phyloP scores from a whole-genome alignment of 768 basidiomycete genomes.

The Xerocomellus amylosporus region DNA sequence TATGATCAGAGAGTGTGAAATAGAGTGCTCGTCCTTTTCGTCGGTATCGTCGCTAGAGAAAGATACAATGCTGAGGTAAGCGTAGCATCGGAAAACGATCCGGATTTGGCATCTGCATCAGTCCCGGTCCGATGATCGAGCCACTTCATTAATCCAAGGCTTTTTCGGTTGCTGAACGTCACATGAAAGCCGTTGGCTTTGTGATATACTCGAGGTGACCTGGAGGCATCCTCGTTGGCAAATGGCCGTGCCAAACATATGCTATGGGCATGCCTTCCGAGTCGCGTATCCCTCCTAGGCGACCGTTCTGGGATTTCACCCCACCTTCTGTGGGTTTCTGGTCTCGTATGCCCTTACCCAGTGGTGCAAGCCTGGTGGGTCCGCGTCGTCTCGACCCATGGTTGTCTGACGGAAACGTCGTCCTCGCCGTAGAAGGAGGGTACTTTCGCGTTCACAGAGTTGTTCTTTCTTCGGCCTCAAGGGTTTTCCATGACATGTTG shows the following conservation, averaged over 20 bases:
- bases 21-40: too few relatives aligned
- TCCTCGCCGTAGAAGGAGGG: slow-evolving; percentile 21
- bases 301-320: slow-evolving; percentile 16
- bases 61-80: too few relatives aligned
- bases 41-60: too few relatives aligned
- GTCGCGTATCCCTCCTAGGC: slow-evolving; percentile 10
- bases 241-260: slow-evolving; percentile 29
- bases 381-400: slow-evolving; percentile 23
- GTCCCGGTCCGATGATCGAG: too few relatives aligned
- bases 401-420: slow-evolving; percentile 24
- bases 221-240: slow-evolving; percentile 27
- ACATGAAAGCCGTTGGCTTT: slow-evolving; percentile 12
- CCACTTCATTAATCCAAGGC: neutral
- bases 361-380: slow-evolving; percentile 9
- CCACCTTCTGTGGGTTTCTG: slow-evolving; percentile 7
- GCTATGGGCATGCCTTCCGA: slow-evolving; percentile 15
- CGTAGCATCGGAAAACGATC: too few relatives aligned
- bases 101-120: too few relatives aligned
- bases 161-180: neutral
- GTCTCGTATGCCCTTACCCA: slow-evolving; percentile 24
- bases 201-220: slow-evolving; percentile 20
- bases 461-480: slow-evolving; percentile 22
- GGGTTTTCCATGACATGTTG: slow-evolving; percentile 21
- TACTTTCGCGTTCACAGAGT: slow-evolving; percentile 22
- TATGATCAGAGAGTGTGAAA: too few relatives aligned